Base-by-base conservation (phyloP, 768 basidiomycete genomes). In the Xerocomellus dryophilus region DNA sequence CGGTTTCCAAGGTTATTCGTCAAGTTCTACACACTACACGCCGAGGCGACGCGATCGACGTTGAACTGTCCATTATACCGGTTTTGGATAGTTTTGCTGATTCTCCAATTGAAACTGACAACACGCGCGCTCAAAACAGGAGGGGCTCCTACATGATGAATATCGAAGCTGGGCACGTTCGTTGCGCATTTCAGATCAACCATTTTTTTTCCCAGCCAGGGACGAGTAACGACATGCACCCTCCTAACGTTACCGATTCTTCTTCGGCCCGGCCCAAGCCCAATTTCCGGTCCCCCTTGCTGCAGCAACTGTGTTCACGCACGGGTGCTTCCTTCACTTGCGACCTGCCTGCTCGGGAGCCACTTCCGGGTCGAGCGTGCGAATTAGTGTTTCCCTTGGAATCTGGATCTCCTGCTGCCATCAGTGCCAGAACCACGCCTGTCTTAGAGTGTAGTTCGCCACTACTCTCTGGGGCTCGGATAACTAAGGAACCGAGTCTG, bases 21-120 rank as follows among this genome's bases (percentile, higher is more conserved):
- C 95, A 95, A 77, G 76, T 96, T 39, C 72, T 98, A 38, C 74
- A 74, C 41, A 82, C 83, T 31, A 77, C 90, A n/a, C 74, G 74
- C 43, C 74, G 67, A 34, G 90, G 90, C 14, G 95, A 97, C 66
- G 84, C 88, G 32, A 80, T 98, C 43, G 93, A 96, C 64, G 71
- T 97, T 51, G 93, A 95, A 8, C 79, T 98, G 20, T 78, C 81
- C 55, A 74, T 90, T 43, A 74, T 68, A 51, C 70, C 72, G 8
- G 59, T 66, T 14, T 58, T 53, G 54, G 69, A 60, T 53, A 63
- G 50, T 45, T 44, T 51, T 5, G 57, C 62, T 32, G 63, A 70
- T 42, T 66, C 66, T 14, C 69, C 67, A 20, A 49, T 51, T 14
- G 61, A 66, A 20, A 38, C 34, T 23, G 70, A 70, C 41, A 57